Evolutionary conservation across 495 filamentous ascomycete genomes (phyloP).

Genomic region (Talaromyces liani): DNA sequence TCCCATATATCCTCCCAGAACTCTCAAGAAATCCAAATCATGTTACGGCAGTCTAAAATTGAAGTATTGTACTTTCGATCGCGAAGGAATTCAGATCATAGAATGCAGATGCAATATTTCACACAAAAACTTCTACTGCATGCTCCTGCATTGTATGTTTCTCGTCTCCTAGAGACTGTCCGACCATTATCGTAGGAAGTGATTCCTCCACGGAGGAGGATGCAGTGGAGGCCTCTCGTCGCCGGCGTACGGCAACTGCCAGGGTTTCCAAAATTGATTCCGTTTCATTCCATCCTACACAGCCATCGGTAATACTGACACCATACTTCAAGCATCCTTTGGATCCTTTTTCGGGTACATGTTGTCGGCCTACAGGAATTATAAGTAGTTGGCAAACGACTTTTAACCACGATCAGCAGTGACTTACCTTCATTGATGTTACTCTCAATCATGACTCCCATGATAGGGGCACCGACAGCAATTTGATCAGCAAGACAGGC

Average conservation of each 20-base stretch:
- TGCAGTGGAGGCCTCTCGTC: not conserved
- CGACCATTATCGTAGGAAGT: not conserved
- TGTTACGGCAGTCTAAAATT: too few species aligned
- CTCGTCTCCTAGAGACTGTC: not conserved
- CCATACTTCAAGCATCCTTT: constrained; percentile 79
- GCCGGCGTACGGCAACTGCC: not conserved
- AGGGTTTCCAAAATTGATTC: not conserved
- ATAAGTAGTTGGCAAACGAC: not conserved
- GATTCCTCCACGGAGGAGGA: not conserved
- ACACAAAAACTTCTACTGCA: not conserved
- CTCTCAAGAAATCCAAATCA: too few species aligned
- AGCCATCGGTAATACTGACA: constrained; percentile 94
- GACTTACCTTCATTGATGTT: constrained; percentile 94
- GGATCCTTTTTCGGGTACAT: constrained; percentile 78
- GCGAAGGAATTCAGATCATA: too few species aligned
- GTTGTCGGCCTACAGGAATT: not conserved
- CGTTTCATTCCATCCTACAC: constrained; percentile 94
- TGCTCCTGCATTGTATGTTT: not conserved
- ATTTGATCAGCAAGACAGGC: constrained; percentile 75
- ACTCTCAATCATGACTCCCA: constrained; percentile 97
- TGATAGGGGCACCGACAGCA: constrained; percentile 77
- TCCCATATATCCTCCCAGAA: too few species aligned
- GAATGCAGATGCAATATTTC: too few species aligned
- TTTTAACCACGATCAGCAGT: not conserved
- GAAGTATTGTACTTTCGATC: too few species aligned